Base-by-base conservation (phyloP, 2,329 filamentous ascomycete species). In the Magnaporthales sp. region DNA sequence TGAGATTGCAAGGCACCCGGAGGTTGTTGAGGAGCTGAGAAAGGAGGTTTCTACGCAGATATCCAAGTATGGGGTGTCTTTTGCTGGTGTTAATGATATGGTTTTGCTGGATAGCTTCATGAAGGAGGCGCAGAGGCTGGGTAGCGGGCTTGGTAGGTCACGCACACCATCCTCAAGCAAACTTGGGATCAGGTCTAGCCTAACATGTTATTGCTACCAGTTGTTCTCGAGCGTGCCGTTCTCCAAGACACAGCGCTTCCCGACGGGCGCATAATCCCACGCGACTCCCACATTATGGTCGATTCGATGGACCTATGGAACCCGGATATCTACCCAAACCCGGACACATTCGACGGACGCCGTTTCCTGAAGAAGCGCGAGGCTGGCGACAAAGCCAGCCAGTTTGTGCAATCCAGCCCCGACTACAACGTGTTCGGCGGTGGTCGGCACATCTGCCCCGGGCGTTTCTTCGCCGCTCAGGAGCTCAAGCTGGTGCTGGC, bases 401-500 rank as follows among this genome's bases (percentile, higher is more conserved):
- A 46, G 15, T n/a, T 46, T 7, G 38, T 46, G 38, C 38, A 46
- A 19, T 46, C 38, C 38, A 73, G 68, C 22, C 69, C 71, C 11
- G 76, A 79, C 7, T 75, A 70, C 62, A 63, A 77, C 19, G 71
- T 68, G 3, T 81, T 80, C 66, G 80, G 80, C 19, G 72, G 79
- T 65, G 78, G 77, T 1, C 72, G 69, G 7, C 75, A 79, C 64
- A 75, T 77, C 2, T 80, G 78, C 65, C 77, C 78, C 0, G 78
- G 78, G 0, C 69, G 78, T 1, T 80, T 78, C 70, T 79, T 79
- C 69, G 77, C 77, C 0, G 71, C 71, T 7, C 74, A 74, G 62
- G 74, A 78, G 71, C 73, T 79, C 9, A 79, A 79, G 73, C 66
- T 74, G 10, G 71, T 72, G 24, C 65, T 74, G 46, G 71, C 69